Evolutionary conservation across 805 yeast species (phyloP).

Genomic region (Sugiyamaella smithiae): DNA sequence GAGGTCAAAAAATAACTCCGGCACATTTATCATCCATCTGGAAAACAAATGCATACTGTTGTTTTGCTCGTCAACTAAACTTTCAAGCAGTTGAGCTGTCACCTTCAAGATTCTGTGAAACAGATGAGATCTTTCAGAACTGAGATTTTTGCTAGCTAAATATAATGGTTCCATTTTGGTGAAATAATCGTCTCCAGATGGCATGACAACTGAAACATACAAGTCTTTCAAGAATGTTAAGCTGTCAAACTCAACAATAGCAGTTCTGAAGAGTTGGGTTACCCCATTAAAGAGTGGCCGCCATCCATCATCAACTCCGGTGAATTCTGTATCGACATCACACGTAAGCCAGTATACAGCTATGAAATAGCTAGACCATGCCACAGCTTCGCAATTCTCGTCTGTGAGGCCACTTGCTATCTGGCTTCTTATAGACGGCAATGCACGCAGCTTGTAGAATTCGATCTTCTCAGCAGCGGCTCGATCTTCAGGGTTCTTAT

Average conservation of each 20-base stretch:
- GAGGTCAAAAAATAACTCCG: background rate
- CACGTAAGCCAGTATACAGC: conserved; percentile 8
- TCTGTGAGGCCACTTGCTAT: background rate
- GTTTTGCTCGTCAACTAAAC: background rate
- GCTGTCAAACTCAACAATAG: background rate
- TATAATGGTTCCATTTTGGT: background rate
- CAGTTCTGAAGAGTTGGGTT: conserved; percentile 1
- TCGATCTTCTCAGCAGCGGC: background rate
- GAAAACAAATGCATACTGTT: background rate
- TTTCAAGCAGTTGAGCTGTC: background rate
- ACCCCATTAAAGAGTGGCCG: conserved; percentile 7
- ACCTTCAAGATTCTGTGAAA: background rate
- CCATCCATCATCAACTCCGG: conserved; percentile 6
- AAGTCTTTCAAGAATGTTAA: background rate
- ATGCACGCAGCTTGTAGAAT: conserved; percentile 2
- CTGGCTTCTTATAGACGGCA: background rate
- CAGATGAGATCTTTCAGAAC: background rate
- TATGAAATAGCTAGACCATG: conserved; percentile 7
- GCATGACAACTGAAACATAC: background rate
- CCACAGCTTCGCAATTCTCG: background rate
- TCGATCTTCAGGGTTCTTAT: background rate
- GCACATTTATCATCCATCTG: background rate
- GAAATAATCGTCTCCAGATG: conserved; percentile 4
- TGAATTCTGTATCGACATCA: conserved; percentile 8
- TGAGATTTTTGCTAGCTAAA: background rate